These are phyloP conservation scores for Suillus bovinus DNA, from an alignment of 768 basidiomycete species.

Conservation along the genomic window DNA sequence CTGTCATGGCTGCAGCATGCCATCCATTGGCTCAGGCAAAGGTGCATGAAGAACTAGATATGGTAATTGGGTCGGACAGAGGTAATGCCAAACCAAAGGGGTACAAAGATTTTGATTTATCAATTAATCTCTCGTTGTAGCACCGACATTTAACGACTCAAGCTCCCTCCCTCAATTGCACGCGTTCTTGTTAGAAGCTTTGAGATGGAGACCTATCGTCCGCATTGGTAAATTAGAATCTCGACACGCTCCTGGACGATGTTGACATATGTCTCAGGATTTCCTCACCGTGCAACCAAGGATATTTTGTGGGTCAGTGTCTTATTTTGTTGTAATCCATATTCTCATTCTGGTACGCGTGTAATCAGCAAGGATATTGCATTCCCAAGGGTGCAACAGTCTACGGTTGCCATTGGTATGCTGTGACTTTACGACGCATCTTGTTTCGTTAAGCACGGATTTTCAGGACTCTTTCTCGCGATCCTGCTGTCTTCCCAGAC, in stretches of 20 bases:
- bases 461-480: slow-evolving; percentile 50
- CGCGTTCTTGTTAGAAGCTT: slow-evolving; percentile 25
- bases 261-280: slow-evolving; percentile 34
- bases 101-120: background rate
- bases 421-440: background rate
- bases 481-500: slow-evolving; percentile 49
- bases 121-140: background rate
- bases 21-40: slow-evolving; percentile 48
- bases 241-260: background rate
- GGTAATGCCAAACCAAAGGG: slow-evolving; percentile 6
- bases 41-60: slow-evolving; percentile 53
- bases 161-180: background rate
- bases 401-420: slow-evolving; percentile 33
- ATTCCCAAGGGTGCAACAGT: slow-evolving; percentile 37
- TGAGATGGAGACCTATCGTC: slow-evolving; percentile 35
- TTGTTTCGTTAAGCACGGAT: background rate
- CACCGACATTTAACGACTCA: background rate
- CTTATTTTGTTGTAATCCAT: background rate
- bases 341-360: background rate
- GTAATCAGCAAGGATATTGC: slow-evolving; percentile 31
- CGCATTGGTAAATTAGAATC: slow-evolving; percentile 26
- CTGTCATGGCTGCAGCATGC: slow-evolving; percentile 51
- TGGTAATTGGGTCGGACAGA: slow-evolving; percentile 42
- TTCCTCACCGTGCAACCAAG: slow-evolving; percentile 59
- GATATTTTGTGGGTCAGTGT: slow-evolving; percentile 56